Evolutionary conservation across 148 eudicot species (phyloP), one percentile per base, ranked within the genome.

Genomic region (Silene conica): DNA sequence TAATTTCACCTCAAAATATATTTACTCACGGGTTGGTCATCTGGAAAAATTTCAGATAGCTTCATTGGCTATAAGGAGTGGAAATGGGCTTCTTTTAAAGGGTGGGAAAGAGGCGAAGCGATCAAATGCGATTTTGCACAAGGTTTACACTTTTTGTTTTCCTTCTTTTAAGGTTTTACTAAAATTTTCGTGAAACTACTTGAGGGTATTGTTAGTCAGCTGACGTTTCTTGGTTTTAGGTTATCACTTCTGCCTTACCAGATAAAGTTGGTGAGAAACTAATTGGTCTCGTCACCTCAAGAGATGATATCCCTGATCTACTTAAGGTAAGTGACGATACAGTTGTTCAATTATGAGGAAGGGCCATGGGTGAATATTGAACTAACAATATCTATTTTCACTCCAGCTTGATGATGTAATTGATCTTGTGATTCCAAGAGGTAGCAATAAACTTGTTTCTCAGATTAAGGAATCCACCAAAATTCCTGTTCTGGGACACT

Each of bases 351-450:
- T 28, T 18, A 26, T 28, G 31, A 54, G 55, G 34, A 20, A 23
- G 11, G 38, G 48, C 41, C 8, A n/a, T 66, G 70, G 41, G 23
- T 66, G 50, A 22, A 14, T 69, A 18, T 26, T 61, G 69, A 23
- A 58, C 71, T 75, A 8, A 59, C 76, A 54, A 48, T 73, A 25
- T 69, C 48, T 69, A 21, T 26, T 70, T 70, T 45, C 76, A 4
- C 22, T 78, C 25, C 88, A 95, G 99, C 94, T 89, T 78, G 99
- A 95, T 84, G 96, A 92, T 82, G 99, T 92, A 61, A 95, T 95
- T 75, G 97, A 95, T 80, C 97, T 95, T 69, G 99, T 95, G 76
- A 95, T 95, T 66, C 99, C 99, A 62, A 92, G 99, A 85, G 99
- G 99, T 69, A 95, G 99, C 92, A 95, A 95, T 82, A 86, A 84